Base-by-base conservation (phyloP, 2,329 filamentous ascomycete genomes). In the Pseudocercospora cruenta region DNA sequence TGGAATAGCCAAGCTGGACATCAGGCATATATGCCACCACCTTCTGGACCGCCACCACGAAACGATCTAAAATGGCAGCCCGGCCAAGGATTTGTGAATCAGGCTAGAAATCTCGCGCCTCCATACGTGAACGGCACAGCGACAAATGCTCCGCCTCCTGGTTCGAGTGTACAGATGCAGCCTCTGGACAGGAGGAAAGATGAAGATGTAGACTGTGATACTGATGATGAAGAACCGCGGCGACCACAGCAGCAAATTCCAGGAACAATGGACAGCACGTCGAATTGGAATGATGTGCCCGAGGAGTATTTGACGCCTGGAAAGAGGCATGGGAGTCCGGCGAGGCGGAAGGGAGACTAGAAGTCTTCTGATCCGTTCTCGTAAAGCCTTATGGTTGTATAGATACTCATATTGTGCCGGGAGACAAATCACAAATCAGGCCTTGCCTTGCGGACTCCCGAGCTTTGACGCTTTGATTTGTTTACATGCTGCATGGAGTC, bases 241-340 rank as follows among this genome's bases (percentile, higher is more conserved):
- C 54, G 31, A 21, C 58, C 54, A 51, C 49, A 63, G 55, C 55
- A 43, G 51, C 60, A 61, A 19, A 49, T 36, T 22, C 57, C 21
- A 7, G 53, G 57, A n/a, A 55, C n/a, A n/a, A 67, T 57, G 21
- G 62, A 49, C 12, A 64, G 57, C 55, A 81, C 77, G 9, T 74
- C 73, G 51, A 80, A 82, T 61, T 84, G 82, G 82, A 84, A 84
- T 62, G 82, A 84, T 65, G 74, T 84, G 4, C 82, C 82, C 14
- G 81, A 82, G 4, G 82, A 81, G 19, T 81, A 82, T 31, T 71
- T 79, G 58, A 72, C 22, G 74, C 77, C 58, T 70, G 73, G 57
- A 67, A 59, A 43, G 51, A 75, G 75, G 63, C 74, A 72, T 49
- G 73, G 66, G 54, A 76, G 69, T 73, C 70, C 66, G 24, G 72